A percentile compares a stretch with the other conserved stretches of the same genome.
phyloP scores from a whole-genome alignment of 2,329 filamentous ascomycete genomes.

The Aureobasidium lini region DNA sequence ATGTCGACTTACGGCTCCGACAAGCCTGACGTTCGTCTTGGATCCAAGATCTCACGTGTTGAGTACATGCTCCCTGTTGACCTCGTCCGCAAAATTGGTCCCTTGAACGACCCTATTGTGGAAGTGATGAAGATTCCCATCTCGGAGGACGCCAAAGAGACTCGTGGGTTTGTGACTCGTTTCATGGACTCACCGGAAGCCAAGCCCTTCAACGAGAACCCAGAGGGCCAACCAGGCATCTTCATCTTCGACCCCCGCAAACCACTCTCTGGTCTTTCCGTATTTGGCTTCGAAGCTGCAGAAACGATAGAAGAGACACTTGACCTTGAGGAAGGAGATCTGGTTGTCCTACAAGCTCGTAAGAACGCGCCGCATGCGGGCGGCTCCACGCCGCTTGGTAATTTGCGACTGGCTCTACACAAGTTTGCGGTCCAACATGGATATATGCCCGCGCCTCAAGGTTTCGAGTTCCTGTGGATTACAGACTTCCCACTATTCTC shows the following conservation, averaged over 20 bases:
- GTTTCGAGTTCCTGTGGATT: constrained; percentile 74
- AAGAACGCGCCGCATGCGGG: constrained; percentile 57
- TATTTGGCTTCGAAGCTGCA: constrained; percentile 66
- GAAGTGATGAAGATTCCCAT: constrained; percentile 66
- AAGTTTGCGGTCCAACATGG: constrained; percentile 57
- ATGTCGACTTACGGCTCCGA: constrained; percentile 81
- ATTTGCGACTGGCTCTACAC: constrained; percentile 63
- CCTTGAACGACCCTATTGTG: constrained; percentile 59
- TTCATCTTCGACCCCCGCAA: constrained; percentile 67
- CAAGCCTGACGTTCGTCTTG: constrained; percentile 81
- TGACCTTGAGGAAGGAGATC: constrained; percentile 60
- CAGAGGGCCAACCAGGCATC: constrained; percentile 70
- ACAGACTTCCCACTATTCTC: constrained; percentile 90
- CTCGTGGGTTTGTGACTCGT: constrained; percentile 53
- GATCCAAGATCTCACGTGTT: constrained; percentile 53
- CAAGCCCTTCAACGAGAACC: constrained; percentile 56
- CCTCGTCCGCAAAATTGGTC: constrained; percentile 68
- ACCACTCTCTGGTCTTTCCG: constrained; percentile 68
- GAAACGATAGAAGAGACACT: constrained; percentile 49
- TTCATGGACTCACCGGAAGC: constrained; percentile 64
- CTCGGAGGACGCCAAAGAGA: constrained; percentile 44
- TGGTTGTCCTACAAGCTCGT: constrained; percentile 76
- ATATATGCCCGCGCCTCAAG: constrained; percentile 43
- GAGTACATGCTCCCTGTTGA: constrained; percentile 55
- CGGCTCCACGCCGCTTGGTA: constrained; percentile 66